These are phyloP conservation scores for Yarrowia sp. DNA, from an alignment of 805 yeast species.

Conservation along the genomic window DNA sequence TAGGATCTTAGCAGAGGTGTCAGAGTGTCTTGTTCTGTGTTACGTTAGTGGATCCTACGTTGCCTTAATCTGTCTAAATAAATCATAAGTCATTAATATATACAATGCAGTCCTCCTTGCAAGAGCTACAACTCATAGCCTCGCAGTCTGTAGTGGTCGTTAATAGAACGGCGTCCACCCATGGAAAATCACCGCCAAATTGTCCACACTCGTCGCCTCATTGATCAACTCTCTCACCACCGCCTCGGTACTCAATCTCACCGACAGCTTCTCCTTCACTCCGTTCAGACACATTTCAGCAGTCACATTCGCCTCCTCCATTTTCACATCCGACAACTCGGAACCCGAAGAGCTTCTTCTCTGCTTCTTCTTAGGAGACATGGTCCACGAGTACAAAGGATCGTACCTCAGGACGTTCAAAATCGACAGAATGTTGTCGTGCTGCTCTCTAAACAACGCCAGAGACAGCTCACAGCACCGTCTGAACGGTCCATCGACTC, in stretches of 20 bases:
- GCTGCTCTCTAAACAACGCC: constrained; percentile 67
- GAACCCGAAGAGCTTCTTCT: constrained; percentile 44
- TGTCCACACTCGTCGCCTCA: constrained; percentile 72
- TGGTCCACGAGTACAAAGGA: constrained; percentile 85
- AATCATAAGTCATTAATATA: too few species aligned
- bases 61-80: too few species aligned
- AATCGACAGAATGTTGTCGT: constrained; percentile 76
- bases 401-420: constrained; percentile 88
- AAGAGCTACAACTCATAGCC: too few species aligned
- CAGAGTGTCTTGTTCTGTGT: too few species aligned
- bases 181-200: constrained; percentile 74
- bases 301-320: constrained; percentile 7
- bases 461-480: constrained; percentile 77
- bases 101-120: too few species aligned
- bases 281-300: constrained; percentile 66
- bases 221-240: constrained; percentile 79
- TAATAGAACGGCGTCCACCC: constrained; percentile 63
- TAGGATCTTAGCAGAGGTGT: too few species aligned
- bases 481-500: constrained; percentile 77
- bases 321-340: neutral
- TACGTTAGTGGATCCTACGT: too few species aligned
- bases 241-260: constrained; percentile 81
- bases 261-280: constrained; percentile 75
- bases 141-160: too few species aligned
- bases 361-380: constrained; percentile 62